These are phyloP conservation scores for Fomitopsis pulvina DNA, from an alignment of 768 basidiomycete species.

Conservation along the genomic window DNA sequence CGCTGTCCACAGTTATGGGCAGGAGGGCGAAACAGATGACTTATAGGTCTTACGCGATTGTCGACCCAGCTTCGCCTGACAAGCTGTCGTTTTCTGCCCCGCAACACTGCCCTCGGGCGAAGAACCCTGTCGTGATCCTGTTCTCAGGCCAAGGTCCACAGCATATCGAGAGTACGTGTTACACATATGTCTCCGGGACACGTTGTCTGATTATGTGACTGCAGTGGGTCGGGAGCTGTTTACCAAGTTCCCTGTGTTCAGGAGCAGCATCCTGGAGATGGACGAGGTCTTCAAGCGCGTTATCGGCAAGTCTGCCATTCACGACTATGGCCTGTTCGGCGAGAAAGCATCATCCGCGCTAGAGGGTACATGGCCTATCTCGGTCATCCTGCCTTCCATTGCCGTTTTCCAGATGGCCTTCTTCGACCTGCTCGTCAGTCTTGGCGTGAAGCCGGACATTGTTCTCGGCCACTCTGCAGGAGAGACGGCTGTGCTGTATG, in stretches of 20 bases:
- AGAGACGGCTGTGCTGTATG: constrained; percentile 37
- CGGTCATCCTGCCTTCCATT: constrained; percentile 34
- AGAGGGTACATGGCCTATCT: constrained; percentile 24
- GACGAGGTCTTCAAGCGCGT: constrained; percentile 26
- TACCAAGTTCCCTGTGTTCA: constrained; percentile 28
- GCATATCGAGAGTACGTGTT: too few relatives aligned
- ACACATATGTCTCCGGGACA: constrained; percentile 7
- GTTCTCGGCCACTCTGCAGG: constrained; percentile 43
- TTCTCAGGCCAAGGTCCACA: too few relatives aligned
- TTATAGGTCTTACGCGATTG: constrained; percentile 5
- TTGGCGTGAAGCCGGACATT: constrained; percentile 32
- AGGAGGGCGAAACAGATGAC: constrained; percentile 6
- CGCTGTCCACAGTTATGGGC: background rate
- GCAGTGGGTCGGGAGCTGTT: constrained; percentile 36
- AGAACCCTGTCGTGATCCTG: too few relatives aligned
- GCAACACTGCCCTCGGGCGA: too few relatives aligned
- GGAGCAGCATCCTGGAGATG: constrained; percentile 30
- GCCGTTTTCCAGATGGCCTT: constrained; percentile 41
- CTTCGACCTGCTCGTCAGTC: constrained; percentile 30
- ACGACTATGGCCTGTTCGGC: constrained; percentile 31
- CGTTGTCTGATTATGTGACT: too few relatives aligned
- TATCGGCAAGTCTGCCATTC: constrained; percentile 31
- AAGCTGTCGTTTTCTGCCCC: too few relatives aligned
- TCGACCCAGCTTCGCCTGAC: too few relatives aligned
- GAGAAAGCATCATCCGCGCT: background rate